A percentile compares a stretch with the other conserved stretches of the same genome.
Evolutionary conservation across 495 filamentous ascomycete species (phyloP).

Genomic region (Margaritispora aquatica): DNA sequence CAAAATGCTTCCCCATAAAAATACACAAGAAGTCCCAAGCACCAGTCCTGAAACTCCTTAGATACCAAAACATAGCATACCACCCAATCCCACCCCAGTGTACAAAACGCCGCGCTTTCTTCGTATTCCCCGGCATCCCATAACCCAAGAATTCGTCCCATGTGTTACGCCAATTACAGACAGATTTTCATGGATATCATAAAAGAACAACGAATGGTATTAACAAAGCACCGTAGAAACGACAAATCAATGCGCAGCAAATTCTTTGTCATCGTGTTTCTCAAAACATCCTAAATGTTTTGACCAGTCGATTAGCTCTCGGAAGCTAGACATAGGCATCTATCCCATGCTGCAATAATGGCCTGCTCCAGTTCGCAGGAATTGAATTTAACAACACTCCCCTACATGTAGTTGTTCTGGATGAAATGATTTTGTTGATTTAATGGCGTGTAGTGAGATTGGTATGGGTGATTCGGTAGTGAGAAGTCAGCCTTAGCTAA

Average conservation of each 20-base stretch:
- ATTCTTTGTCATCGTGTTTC: not conserved
- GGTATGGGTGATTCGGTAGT: slow-evolving; percentile 69
- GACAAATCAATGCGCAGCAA: not conserved
- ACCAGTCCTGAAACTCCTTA: too few relatives aligned
- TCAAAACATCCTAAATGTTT: not conserved
- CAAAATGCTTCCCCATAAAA: too few relatives aligned
- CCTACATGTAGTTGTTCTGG: slow-evolving; percentile 17
- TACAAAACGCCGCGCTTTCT: not conserved
- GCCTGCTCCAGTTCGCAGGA: too few relatives aligned
- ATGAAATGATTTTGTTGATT: slow-evolving; percentile 24
- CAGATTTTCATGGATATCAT: not conserved
- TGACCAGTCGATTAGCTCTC: too few relatives aligned
- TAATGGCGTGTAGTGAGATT: slow-evolving; percentile 52
- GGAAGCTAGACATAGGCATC: not conserved
- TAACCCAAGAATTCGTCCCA: not conserved
- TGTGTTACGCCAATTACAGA: not conserved
- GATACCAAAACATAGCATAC: too few relatives aligned
- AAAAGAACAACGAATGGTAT: too few relatives aligned
- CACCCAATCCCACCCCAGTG: too few relatives aligned
- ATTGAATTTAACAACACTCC: not conserved
- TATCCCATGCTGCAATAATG: too few relatives aligned
- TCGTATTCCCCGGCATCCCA: not conserved
- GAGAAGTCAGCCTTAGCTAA: slow-evolving; percentile 63
- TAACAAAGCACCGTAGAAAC: not conserved
- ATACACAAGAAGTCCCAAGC: too few relatives aligned